Percentiles rank a stretch among this genome's conserved stretches.
Evolutionary conservation across 345 rosid genomes (phyloP).

Genomic region (Rhodomyrtus tomentosa): DNA sequence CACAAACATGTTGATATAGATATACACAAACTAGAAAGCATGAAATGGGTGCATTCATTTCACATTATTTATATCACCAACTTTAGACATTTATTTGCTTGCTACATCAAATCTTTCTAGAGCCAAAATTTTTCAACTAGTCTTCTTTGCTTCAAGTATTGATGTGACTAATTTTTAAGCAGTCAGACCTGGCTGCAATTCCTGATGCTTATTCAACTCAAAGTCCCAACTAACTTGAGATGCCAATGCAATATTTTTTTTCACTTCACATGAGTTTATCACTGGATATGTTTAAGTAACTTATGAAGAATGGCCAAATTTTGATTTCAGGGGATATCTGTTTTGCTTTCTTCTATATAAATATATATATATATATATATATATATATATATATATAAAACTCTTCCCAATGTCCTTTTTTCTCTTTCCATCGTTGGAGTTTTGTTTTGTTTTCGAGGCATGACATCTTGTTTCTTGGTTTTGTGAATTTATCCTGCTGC

Average conservation of each 20-base stretch:
- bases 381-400: neutral
- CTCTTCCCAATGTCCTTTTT: neutral
- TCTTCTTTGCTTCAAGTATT: neutral
- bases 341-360: neutral
- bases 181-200: neutral
- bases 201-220: neutral
- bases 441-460: neutral
- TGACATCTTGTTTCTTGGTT: neutral
- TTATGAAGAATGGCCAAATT: neutral
- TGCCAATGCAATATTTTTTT: neutral
- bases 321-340: neutral
- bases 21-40: neutral
- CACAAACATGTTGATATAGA: neutral
- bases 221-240: neutral
- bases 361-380: neutral
- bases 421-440: neutral
- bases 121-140: neutral
- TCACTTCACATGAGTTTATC: neutral
- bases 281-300: neutral
- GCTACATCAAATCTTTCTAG: neutral
- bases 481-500: neutral
- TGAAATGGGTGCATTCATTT: neutral
- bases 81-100: neutral
- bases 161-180: neutral
- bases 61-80: neutral